These are phyloP conservation scores for Ilex aquifolium DNA, from an alignment of 257 asterid species.

Conservation along the genomic window DNA sequence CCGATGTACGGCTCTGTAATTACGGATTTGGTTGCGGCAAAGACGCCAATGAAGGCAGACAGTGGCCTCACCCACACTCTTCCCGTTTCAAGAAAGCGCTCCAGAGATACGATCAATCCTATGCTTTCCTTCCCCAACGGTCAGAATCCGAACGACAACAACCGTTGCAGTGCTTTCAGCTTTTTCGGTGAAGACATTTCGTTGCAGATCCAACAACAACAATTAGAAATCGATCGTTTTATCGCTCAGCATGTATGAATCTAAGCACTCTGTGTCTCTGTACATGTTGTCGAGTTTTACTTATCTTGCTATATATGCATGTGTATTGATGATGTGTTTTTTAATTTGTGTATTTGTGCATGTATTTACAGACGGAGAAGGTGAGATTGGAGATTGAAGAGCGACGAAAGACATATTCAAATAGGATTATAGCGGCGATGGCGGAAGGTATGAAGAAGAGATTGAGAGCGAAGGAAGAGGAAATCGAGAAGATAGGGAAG, in stretches of 20 bases:
- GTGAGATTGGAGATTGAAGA: conserved; percentile 27
- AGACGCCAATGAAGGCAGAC: conserved; percentile 7
- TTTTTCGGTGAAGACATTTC: conserved; percentile 70
- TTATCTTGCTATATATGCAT: not conserved
- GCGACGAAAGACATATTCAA: conserved; percentile 12
- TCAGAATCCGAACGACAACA: conserved; percentile 9
- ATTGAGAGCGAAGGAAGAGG: conserved; percentile 25
- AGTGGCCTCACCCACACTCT: conserved; percentile 37
- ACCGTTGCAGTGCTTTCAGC: conserved; percentile 32
- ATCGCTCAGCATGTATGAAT: conserved; percentile 46
- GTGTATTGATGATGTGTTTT: not conserved
- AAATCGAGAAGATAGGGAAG: conserved; percentile 22
- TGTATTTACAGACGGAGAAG: conserved; percentile 14
- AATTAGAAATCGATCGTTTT: conserved; percentile 48
- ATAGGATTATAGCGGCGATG: conserved; percentile 18
- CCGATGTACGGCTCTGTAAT: conserved; percentile 28
- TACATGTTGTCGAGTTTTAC: not conserved
- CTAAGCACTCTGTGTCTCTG: not conserved
- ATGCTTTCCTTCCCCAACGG: conserved; percentile 13
- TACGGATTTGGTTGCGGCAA: conserved; percentile 7
- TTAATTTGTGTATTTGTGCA: not conserved
- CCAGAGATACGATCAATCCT: conserved; percentile 30
- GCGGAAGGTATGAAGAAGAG: conserved; percentile 18
- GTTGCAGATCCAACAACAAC: conserved; percentile 51
- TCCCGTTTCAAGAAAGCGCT: conserved; percentile 54